Conservation (phyloP, 129 eudicot species). For the Ambrosia artemisiifolia region DNA sequence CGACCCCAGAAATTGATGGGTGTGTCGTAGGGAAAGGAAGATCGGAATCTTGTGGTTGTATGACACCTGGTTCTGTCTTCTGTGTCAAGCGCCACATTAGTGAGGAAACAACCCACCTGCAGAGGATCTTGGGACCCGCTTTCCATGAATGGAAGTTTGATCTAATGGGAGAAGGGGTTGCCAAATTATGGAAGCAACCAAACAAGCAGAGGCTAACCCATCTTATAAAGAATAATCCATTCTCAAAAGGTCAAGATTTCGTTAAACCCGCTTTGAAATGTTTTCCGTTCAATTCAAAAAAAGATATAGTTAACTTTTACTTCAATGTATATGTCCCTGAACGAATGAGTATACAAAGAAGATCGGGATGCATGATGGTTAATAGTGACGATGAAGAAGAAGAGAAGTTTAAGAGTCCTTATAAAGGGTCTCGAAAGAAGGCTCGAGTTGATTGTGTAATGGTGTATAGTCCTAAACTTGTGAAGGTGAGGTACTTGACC, state of each 20-base stretch:
- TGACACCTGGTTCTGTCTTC: conserved; percentile 30
- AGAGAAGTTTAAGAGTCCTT: conserved; percentile 18
- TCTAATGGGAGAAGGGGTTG: conserved; percentile 61
- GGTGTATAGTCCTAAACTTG: conserved; percentile 18
- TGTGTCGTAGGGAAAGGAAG: conserved; percentile 50
- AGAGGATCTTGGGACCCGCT: conserved; percentile 45
- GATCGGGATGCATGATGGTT: conserved; percentile 32
- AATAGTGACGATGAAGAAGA: conserved; percentile 59
- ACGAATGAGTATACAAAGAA: conserved; percentile 40
- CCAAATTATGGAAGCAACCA: conserved; percentile 45
- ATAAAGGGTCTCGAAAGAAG: conserved; percentile 22
- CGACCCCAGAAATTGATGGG: background rate
- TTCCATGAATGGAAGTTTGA: conserved; percentile 57
- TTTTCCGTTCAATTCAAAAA: conserved; percentile 35
- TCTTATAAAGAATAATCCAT: conserved; percentile 28
- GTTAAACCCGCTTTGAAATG: conserved; percentile 34
- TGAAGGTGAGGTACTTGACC: conserved; percentile 26
- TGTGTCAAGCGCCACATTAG: conserved; percentile 39
- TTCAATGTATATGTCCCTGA: conserved; percentile 57
- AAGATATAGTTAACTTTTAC: conserved; percentile 44
- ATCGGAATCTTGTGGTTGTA: conserved; percentile 37
- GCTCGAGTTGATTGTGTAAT: conserved; percentile 12
- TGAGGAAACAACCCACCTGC: conserved; percentile 25
- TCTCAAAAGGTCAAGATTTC: conserved; percentile 36
- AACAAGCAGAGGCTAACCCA: conserved; percentile 39